A percentile compares a stretch with the other conserved stretches of the same genome.
Conservation (phyloP, 257 asterid genomes). For the Gentiana dahurica region DNA sequence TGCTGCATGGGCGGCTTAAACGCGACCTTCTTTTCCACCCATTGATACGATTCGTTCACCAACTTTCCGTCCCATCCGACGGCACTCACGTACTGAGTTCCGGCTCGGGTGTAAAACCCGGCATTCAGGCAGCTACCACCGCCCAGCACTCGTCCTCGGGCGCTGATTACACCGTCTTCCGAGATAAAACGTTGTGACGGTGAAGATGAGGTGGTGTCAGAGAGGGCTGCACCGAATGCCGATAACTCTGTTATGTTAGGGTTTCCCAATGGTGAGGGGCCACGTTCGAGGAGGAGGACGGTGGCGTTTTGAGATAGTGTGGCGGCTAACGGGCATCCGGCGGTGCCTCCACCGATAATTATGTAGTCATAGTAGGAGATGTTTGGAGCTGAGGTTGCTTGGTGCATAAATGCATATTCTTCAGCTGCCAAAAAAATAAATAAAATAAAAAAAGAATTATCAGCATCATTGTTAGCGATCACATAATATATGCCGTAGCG, state of each 20-base stretch:
- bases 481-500: no score
- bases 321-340: slow-evolving; percentile 87
- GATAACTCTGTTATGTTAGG: slow-evolving; percentile 49
- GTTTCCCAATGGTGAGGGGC: slow-evolving; percentile 60
- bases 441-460: not conserved
- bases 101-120: slow-evolving; percentile 67
- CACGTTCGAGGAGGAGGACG: slow-evolving; percentile 76
- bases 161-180: slow-evolving; percentile 63
- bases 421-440: slow-evolving; percentile 24
- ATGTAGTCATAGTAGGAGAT: slow-evolving; percentile 59
- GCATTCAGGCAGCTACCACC: slow-evolving; percentile 73
- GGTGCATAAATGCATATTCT: slow-evolving; percentile 40
- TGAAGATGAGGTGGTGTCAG: slow-evolving; percentile 47
- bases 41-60: slow-evolving; percentile 49
- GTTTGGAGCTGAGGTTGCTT: slow-evolving; percentile 51
- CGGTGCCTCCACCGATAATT: slow-evolving; percentile 72
- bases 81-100: slow-evolving; percentile 16
- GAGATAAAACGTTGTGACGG: slow-evolving; percentile 79
- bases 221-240: slow-evolving; percentile 46
- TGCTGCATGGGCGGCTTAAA: slow-evolving; percentile 43
- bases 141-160: slow-evolving; percentile 62
- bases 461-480: no score
- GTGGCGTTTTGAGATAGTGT: slow-evolving; percentile 52
- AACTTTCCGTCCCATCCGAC: slow-evolving; percentile 45
- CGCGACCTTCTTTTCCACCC: slow-evolving; percentile 71